Evolutionary conservation across 805 yeast species (phyloP).

Genomic region (Cyberlindnera xylosilytica): DNA sequence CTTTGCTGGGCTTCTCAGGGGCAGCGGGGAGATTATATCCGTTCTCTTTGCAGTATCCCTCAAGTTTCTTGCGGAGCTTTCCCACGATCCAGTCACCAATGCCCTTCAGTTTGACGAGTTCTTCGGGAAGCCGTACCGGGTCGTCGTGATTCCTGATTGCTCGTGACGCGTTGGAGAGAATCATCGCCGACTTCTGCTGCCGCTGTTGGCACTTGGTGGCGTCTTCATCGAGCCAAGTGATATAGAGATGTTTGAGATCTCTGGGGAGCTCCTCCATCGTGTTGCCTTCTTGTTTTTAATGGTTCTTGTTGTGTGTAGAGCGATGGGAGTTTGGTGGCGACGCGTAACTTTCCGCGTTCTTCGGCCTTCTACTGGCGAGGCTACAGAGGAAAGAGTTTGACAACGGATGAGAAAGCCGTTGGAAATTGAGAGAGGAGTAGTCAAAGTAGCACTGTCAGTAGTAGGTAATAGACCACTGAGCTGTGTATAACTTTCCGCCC

Average conservation of each 20-base stretch:
- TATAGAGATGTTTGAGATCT: slow-evolving; percentile 50
- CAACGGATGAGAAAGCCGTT: too few relatives aligned
- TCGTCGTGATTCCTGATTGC: slow-evolving; percentile 44
- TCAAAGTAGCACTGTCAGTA: too few relatives aligned
- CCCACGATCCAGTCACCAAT: slow-evolving; percentile 71
- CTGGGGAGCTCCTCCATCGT: slow-evolving; percentile 31
- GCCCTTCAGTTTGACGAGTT: slow-evolving; percentile 56
- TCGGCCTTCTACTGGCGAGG: too few relatives aligned
- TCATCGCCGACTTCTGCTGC: slow-evolving; percentile 50
- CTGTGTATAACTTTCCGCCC: too few relatives aligned
- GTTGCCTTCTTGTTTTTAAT: background rate
- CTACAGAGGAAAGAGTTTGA: too few relatives aligned
- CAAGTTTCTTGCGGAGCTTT: slow-evolving; percentile 44
- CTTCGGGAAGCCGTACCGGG: slow-evolving; percentile 50
- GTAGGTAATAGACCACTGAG: too few relatives aligned
- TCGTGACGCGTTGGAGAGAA: slow-evolving; percentile 55
- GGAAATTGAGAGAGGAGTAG: too few relatives aligned
- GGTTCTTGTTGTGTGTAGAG: too few relatives aligned
- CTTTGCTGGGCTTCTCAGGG: background rate
- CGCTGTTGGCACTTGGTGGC: slow-evolving; percentile 41
- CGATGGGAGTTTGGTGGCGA: too few relatives aligned
- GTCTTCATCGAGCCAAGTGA: slow-evolving; percentile 57
- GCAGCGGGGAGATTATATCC: slow-evolving; percentile 44
- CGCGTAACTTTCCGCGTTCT: background rate
- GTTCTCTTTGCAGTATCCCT: slow-evolving; percentile 53